Base-by-base conservation (phyloP, 2,329 filamentous ascomycete species). In the Coniella vitis region DNA sequence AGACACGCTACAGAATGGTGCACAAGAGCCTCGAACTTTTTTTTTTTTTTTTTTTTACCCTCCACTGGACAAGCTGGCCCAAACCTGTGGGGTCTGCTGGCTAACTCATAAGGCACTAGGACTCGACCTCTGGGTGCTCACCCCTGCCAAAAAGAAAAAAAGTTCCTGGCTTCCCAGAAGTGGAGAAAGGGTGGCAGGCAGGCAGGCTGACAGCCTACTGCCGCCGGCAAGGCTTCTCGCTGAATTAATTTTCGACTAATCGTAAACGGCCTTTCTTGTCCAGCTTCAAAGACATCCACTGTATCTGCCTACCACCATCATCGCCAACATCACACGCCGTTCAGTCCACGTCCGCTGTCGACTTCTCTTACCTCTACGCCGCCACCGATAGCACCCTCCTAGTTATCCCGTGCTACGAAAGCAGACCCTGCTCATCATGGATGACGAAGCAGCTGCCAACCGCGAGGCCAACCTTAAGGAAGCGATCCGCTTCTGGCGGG, bases 401-500 rank as follows among this genome's bases (percentile, higher is more conserved):
- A n/a, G n/a, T n/a, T n/a, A n/a, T n/a, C n/a, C n/a, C n/a, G n/a
- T n/a, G n/a, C n/a, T n/a, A n/a, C n/a, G n/a, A n/a, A n/a, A n/a
- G n/a, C n/a, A n/a, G n/a, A n/a, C n/a, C n/a, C n/a, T n/a, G n/a
- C 62, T 63, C 59, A 66, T 52, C 38, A 68, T 73, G 63, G 68
- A 72, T 46, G 73, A 74, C 49, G 67, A 74, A 38, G 70, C 58
- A 34, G 57, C 50, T 31, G 45, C 56, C 47, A 61, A 59, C 52
- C 54, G 60, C 19, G 65, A 67, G 54, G 62, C 69, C 55, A 74
- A 73, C 65, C 67, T 71, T 57, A 75, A 76, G 64, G 70, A 73
- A 66, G 67, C 76, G 42, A 71, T 78, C 61, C 83, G 87, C 64
- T 81, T 96, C 58, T 98, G 93, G 91, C 87, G 91, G 68, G 89